These are phyloP conservation scores for Heimioporus sp. DNA, from an alignment of 768 basidiomycete genomes.

Conservation along the genomic window DNA sequence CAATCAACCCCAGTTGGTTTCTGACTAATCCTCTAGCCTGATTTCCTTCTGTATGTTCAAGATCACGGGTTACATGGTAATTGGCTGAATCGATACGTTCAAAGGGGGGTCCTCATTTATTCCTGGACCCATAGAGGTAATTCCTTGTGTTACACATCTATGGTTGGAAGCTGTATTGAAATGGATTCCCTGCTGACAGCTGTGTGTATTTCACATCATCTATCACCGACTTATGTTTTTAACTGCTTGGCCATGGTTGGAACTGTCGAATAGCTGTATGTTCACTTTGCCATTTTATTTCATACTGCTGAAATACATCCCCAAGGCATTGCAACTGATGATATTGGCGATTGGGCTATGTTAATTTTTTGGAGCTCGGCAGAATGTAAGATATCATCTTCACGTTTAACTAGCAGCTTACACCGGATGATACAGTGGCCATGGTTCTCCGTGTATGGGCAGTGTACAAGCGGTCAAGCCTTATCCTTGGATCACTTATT, in stretches of 20 bases:
- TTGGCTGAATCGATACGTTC: background rate
- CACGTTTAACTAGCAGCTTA: too few relatives aligned
- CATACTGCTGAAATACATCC: background rate
- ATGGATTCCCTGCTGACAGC: background rate
- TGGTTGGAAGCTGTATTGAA: too few relatives aligned
- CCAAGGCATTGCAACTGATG: background rate
- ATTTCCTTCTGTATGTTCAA: background rate
- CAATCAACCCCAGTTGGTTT: background rate
- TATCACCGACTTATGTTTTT: background rate
- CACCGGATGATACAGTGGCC: background rate
- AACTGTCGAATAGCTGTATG: background rate
- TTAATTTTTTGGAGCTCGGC: background rate
- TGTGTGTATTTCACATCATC: background rate
- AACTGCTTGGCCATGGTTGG: too few relatives aligned
- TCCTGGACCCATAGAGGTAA: background rate
- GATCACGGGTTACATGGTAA: background rate
- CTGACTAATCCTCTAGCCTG: background rate
- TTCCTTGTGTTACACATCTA: too few relatives aligned
- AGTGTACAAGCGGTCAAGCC: background rate
- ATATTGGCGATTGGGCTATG: background rate
- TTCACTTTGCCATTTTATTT: background rate
- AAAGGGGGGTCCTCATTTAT: background rate
- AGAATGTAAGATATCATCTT: background rate
- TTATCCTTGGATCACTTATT: background rate
- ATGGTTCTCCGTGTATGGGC: slow-evolving; percentile 1